These are phyloP conservation scores for Cystobasidium onofrii DNA, from an alignment of 768 basidiomycete genomes.

Conservation along the genomic window DNA sequence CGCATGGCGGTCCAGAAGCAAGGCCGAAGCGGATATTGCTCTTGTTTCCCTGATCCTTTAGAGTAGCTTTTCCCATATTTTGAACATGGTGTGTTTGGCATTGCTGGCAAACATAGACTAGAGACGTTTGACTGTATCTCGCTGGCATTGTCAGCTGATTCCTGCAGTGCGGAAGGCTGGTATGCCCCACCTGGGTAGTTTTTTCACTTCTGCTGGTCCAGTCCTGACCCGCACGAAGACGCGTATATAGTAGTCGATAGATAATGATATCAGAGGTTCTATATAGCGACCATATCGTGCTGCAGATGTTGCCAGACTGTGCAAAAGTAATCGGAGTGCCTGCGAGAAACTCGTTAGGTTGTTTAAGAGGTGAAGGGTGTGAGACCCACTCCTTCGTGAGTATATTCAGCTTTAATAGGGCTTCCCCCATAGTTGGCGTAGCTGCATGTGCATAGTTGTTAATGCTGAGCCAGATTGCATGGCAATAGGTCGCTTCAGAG, in stretches of 20 bases:
- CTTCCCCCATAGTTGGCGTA: conserved; percentile 92
- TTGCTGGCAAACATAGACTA: conserved; percentile 70
- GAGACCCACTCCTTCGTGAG: conserved; percentile 72
- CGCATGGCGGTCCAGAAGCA: conserved; percentile 56
- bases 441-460: conserved; percentile 48
- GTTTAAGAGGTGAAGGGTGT: background rate
- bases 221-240: conserved; percentile 73
- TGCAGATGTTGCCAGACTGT: conserved; percentile 75
- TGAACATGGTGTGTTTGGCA: conserved; percentile 80
- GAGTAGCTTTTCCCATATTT: conserved; percentile 65
- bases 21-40: conserved; percentile 61
- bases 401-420: conserved; percentile 83
- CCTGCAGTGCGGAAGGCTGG: background rate
- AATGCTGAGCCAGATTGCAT: background rate
- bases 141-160: background rate
- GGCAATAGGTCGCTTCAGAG: background rate
- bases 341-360: conserved; percentile 42
- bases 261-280: conserved; percentile 70
- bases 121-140: conserved; percentile 70
- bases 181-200: conserved; percentile 55
- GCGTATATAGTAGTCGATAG: conserved; percentile 95
- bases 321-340: conserved; percentile 85
- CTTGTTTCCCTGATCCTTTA: conserved; percentile 28
- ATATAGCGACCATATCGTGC: conserved; percentile 87
- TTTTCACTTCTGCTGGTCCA: conserved; percentile 74